These are phyloP conservation scores for Nigrograna mackinnonii DNA, from an alignment of 2,329 filamentous ascomycete species.

Conservation along the genomic window DNA sequence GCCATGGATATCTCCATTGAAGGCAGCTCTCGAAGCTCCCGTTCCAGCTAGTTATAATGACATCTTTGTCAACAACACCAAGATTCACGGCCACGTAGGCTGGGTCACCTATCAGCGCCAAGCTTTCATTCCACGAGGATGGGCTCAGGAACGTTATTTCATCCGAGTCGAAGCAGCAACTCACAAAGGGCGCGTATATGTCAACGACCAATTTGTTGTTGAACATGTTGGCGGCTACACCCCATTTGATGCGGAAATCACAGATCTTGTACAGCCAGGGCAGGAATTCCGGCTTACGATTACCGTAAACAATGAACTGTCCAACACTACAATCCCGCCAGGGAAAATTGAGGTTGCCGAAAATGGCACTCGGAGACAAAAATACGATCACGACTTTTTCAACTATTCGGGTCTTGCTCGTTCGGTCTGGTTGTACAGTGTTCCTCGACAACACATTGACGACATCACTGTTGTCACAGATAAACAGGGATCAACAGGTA, in stretches of 20 bases:
- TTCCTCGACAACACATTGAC: constrained; percentile 5
- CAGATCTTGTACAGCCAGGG: constrained; percentile 6
- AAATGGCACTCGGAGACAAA: constrained; percentile 6
- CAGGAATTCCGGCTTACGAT: constrained; percentile 6
- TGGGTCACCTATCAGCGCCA: constrained; percentile 11
- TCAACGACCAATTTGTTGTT: constrained; percentile 4
- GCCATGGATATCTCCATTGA: constrained; percentile 1
- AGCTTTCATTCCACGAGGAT: constrained; percentile 7
- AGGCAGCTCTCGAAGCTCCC: constrained; percentile 4
- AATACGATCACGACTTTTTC: constrained; percentile 13
- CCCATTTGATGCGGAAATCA: constrained; percentile 12
- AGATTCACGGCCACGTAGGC: constrained; percentile 10
- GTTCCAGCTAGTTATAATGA: constrained; percentile 14
- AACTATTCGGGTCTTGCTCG: constrained; percentile 13
- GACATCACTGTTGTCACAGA: constrained; percentile 8
- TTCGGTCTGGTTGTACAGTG: constrained; percentile 12
- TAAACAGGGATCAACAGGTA: constrained; percentile 1
- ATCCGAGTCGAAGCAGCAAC: constrained; percentile 12
- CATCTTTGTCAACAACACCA: constrained; percentile 6
- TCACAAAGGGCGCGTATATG: constrained; percentile 7
- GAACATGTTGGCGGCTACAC: constrained; percentile 12
- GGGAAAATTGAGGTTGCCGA: constrained; percentile 5
- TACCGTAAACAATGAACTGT: constrained; percentile 7
- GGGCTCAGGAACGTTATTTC: constrained; percentile 5
- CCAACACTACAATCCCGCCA: constrained; percentile 10